Evolutionary conservation across 176 grass and related monocot genomes (phyloP).

Genomic region (Miscanthus lutarioriparius): DNA sequence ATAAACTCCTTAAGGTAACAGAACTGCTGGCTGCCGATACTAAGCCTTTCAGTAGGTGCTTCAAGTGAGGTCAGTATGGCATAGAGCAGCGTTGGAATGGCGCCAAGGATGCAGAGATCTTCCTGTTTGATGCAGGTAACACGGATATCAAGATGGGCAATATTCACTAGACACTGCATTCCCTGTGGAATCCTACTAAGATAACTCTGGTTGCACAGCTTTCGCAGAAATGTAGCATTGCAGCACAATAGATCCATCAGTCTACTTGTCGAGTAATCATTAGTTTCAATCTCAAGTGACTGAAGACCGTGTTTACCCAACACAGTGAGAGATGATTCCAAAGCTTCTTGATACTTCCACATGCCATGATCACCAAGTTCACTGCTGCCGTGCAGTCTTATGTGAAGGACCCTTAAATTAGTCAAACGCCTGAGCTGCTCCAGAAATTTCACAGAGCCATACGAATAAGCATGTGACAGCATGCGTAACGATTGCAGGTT

Average conservation of each 20-base stretch:
- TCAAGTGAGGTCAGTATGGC: too few relatives aligned
- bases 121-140: too few relatives aligned
- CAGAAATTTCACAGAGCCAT: neutral
- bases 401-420: neutral
- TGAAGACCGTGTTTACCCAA: neutral
- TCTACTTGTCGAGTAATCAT: neutral
- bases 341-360: neutral
- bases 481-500: neutral
- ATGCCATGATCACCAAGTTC: neutral
- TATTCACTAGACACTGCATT: neutral
- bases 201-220: neutral
- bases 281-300: neutral
- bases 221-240: neutral
- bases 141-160: too few relatives aligned
- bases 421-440: neutral
- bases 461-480: neutral
- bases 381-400: neutral
- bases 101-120: too few relatives aligned
- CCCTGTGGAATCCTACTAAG: neutral
- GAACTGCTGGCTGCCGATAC: too few relatives aligned
- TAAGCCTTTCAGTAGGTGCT: too few relatives aligned
- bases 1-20: too few relatives aligned
- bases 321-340: neutral
- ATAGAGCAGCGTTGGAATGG: too few relatives aligned
- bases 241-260: slow-evolving; percentile 1